Base-by-base conservation (phyloP, 495 filamentous ascomycete species). In the Lepidopterella palustris region DNA sequence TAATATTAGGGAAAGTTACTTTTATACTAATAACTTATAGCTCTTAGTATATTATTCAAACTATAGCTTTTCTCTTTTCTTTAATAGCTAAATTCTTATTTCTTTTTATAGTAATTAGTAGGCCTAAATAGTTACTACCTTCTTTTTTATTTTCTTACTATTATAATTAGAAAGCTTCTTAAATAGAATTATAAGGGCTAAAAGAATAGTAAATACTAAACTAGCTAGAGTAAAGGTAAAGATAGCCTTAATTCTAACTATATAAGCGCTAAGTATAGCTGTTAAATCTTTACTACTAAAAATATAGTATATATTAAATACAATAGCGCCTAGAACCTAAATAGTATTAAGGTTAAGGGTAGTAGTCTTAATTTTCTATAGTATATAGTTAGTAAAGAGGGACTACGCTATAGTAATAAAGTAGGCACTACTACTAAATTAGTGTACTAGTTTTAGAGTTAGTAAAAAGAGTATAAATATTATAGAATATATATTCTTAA, bases 341-440 rank as follows among this genome's bases (percentile, higher is more conserved):
- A 26, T 1, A 45, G 59, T 11, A 23, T 58, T 40, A 54, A 62
- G 10, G n/a, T 53, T 45, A 1, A 54, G 47, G 6, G 29, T 27
- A 18, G n/a, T 39, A 27, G 29, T 29, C 31, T 0, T 5, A 8
- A 62, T 40, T 10, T 15, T 45, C 10, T 50, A 3, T 2, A 61
- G 51, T 45, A 64, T 40, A 6, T 45, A 51, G 42, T 64, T 64
- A 1, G 52, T 45, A 18, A 64, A 64, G 1, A 61, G n/a, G 4
- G 57, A 50, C 31, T 64, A 58, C 31, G 47, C 61, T 0, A 57
- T 31, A 1, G 28, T 6, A 24, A 56, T 15, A 32, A 35, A 60
- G 27, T 54, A 56, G 27, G 61, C 58, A n/a, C 50, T 58, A 39
- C 61, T 55, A 24, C 42, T 45, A 26, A 50, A 11, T 39, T 63